Evolutionary conservation across 129 eudicot genomes (phyloP), one percentile per base, ranked within the genome.

Genomic region (Saussurea involucrata): DNA sequence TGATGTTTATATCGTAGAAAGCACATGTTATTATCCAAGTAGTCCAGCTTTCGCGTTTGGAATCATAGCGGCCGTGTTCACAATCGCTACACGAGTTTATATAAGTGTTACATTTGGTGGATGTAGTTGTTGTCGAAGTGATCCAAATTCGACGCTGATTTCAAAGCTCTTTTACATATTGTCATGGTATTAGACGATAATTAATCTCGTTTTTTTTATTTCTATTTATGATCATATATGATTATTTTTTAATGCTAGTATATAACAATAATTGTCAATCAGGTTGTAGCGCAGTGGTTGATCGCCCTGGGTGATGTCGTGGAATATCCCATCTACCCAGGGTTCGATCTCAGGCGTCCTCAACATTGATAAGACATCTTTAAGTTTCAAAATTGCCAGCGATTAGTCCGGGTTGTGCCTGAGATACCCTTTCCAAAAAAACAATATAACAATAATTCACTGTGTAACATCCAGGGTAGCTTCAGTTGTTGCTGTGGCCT

Each of bases 11-110:
- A 75, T 80, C 46, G 60, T 28, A 13, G 29, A 17, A 3, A 58
- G 65, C 49, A 33, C 37, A 6, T 81, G 85, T 75, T 32, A 60
- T 24, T 81, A 81, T 71, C 85, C 85, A 75, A 69, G 81, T 75
- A 75, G 73, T 69, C 85, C 81, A 8, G 75, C 81, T 12, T 64
- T 74, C 22, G 68, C 71, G 1, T 25, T 81, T 2, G 81, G 85
- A 17, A 68, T 81, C 9, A 32, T 70, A 18, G 68, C 81, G 29
- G 85, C 85, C 10, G 12, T 75, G 66, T 63, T 76, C 20, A 55
- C 80, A 5, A 63, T 69, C 66, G 37, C 63, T 29, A 53, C 85
- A 10, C 75, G 85, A 22, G 15, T 81, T 63, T 69, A 75, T 70
- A 49, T 81, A 49, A 75, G 72, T 2, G 44, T 75, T 32, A 24